Evolutionary conservation across 2,329 filamentous ascomycete species (phyloP), one percentile per base, ranked within the genome.

Genomic region (Drechslerella stenobrocha): DNA sequence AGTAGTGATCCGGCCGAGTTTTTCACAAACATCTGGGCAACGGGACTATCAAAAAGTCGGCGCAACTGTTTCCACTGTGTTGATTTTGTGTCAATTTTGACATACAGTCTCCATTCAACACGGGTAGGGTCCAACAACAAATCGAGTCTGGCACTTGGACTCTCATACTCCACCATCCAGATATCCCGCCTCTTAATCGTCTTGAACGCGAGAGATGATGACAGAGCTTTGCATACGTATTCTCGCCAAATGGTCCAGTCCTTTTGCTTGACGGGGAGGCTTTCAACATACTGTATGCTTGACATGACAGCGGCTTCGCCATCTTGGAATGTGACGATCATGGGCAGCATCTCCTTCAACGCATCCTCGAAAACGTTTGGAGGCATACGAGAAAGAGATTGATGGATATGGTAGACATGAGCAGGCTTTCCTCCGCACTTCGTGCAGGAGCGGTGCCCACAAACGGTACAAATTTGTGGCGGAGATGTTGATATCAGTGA

Each of bases 361-460:
- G 74, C 65, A 1, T 73, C 72, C 24, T 79, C 75, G 71, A 84
- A 83, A 0, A 75, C 72, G 20, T 74, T 71, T 0, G 81, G 80
- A 1, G 22, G 40, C 5, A 73, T 52, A 13, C 73, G 71, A 5
- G 81, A 78, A 3, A 53, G 22, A 48, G 47, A 60, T 30, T 20
- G 65, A 32, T 50, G 34, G n/a, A 24, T 7, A 5, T 59, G 48
- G 22, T 77, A 77, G 6, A 71, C 30, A 52, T 78, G 77, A 4
- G 71, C 70, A 0, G 84, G 84, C 37, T 83, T 84, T 1, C 79
- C 79, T 1, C 78, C 80, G 70, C 83, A 86, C 3, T 74, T 73
- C 0, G 75, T 72, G 72, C 84, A 87, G 8, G 80, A 79, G 2
- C 81, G 82, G 70, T 85, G 81, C 0, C 74, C 75, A 70, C 84